Evolutionary conservation across 768 basidiomycete genomes (phyloP).

Genomic region (Mycena maculata): DNA sequence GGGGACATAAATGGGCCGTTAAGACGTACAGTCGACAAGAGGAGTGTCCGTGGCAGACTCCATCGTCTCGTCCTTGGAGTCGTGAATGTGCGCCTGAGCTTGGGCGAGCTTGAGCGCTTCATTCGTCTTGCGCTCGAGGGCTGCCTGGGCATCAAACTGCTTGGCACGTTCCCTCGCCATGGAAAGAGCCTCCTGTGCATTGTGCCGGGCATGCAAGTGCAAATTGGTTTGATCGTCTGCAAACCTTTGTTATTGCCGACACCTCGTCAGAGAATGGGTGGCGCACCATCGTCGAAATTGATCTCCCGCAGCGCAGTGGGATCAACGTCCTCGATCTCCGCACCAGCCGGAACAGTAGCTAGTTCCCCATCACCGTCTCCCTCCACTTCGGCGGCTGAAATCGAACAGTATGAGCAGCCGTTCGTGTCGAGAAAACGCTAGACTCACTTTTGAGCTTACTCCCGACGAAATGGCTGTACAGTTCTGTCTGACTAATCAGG

Average conservation of each 20-base stretch:
- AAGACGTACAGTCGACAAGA: slow-evolving; percentile 77
- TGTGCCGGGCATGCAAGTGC: slow-evolving; percentile 84
- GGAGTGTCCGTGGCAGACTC: slow-evolving; percentile 50
- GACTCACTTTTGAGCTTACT: slow-evolving; percentile 90
- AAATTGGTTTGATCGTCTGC: slow-evolving; percentile 91
- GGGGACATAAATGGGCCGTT: not conserved
- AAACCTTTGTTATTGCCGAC: slow-evolving; percentile 15
- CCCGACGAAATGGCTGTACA: slow-evolving; percentile 99
- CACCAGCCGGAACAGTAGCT: slow-evolving; percentile 63
- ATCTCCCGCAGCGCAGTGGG: slow-evolving; percentile 71
- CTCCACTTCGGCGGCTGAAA: slow-evolving; percentile 79
- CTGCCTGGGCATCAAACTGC: slow-evolving; percentile 88
- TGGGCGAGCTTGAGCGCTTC: slow-evolving; percentile 80
- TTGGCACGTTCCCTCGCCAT: slow-evolving; percentile 83
- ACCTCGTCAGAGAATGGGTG: not conserved
- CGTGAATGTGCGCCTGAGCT: slow-evolving; percentile 59
- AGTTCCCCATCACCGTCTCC: slow-evolving; percentile 60
- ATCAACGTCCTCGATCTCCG: slow-evolving; percentile 67
- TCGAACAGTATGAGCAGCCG: slow-evolving; percentile 34
- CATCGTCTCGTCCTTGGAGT: slow-evolving; percentile 52
- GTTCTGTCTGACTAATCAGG: slow-evolving; percentile 97
- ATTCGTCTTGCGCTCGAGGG: slow-evolving; percentile 82
- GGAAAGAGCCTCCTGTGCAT: slow-evolving; percentile 89
- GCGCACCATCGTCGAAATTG: slow-evolving; percentile 90
- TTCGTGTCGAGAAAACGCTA: slow-evolving; percentile 5